Base-by-base conservation (phyloP, 2,329 filamentous ascomycete genomes). In the Hypoxylon sp. region DNA sequence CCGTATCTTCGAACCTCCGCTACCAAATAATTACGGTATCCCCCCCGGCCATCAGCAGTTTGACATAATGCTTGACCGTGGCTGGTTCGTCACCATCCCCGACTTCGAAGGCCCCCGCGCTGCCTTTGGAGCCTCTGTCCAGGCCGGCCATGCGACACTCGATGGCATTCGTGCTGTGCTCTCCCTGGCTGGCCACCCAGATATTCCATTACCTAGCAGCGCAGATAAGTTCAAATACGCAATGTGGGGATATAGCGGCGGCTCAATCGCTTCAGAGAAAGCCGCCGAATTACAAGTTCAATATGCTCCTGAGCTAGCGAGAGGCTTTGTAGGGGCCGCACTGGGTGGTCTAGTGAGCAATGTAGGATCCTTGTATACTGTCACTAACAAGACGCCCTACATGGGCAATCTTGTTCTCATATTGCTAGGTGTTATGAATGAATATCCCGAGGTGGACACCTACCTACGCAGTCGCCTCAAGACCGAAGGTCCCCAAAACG, bases 221-320 rank as follows among this genome's bases (percentile, higher is more conserved):
- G 29, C 29, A 31, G 52, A 8, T 0, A 71, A 79, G 26, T 76
- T 81, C 1, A 76, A 72, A 1, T 73, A 79, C 42, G 79, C 80
- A 0, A 75, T 86, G 61, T 86, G 84, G 85, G 87, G 87, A 0
- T 89, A 88, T 72, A 87, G 84, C 0, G 87, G 87, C 2, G 87
- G 87, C 3, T 82, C 82, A 1, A 68, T 88, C 17, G 85, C 86
- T 0, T 83, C 79, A 2, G 84, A 84, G 31, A 86, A 82, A 80
- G 86, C 86, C 0, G 82, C 84, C 14, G 85, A 88, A 54, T 74
- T 88, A 22, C 84, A 86, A 47, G 77, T 80, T 0, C 77, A 78
- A 3, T 89, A 89, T 66, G 86, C 87, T 0, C 84, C 86, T 0
- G 85, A 88, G 52, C 74, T 89, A 3, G 26, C 42, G 2, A 59